Evolutionary conservation across 2,329 filamentous ascomycete genomes (phyloP).

Genomic region (Xylariaceae sp.): DNA sequence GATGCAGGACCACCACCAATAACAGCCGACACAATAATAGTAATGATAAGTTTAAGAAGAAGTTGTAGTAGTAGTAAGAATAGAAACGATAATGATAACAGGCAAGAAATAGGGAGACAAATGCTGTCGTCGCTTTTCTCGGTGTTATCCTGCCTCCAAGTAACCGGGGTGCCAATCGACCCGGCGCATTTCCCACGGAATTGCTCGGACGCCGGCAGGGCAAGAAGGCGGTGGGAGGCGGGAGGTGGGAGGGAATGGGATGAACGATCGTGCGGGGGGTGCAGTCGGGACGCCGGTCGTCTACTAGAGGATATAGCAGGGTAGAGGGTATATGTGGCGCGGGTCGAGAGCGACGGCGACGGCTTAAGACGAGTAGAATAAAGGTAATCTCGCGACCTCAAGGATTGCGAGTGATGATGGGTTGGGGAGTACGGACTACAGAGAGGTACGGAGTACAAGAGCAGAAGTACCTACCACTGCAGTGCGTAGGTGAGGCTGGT

Average conservation of each 20-base stretch:
- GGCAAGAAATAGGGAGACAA: background rate
- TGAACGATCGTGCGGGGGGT: slow-evolving; percentile 4
- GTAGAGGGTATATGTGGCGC: slow-evolving; percentile 3
- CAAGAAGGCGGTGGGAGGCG: slow-evolving; percentile 5
- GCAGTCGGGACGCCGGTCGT: slow-evolving; percentile 6
- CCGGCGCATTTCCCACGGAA: slow-evolving; percentile 32
- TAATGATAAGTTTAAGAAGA: background rate
- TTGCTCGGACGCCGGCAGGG: slow-evolving; percentile 23
- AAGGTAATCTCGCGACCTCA: slow-evolving; percentile 2
- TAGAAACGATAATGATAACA: slow-evolving; percentile 1
- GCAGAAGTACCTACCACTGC: background rate
- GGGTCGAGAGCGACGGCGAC: slow-evolving; percentile 9
- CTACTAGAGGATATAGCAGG: background rate
- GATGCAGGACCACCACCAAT: background rate
- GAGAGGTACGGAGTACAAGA: background rate
- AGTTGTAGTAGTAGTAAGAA: background rate
- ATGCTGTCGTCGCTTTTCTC: slow-evolving; percentile 24
- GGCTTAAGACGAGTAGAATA: slow-evolving; percentile 6
- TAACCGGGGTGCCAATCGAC: slow-evolving; percentile 28
- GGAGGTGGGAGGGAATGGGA: slow-evolving; percentile 10
- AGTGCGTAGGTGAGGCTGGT: slow-evolving; percentile 1
- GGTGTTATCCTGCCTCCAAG: slow-evolving; percentile 32
- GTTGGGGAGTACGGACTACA: background rate
- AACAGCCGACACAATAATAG: background rate
- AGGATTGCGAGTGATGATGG: no score